Evolutionary conservation across 495 filamentous ascomycete genomes (phyloP).

Genomic region (Xylaria scruposa): DNA sequence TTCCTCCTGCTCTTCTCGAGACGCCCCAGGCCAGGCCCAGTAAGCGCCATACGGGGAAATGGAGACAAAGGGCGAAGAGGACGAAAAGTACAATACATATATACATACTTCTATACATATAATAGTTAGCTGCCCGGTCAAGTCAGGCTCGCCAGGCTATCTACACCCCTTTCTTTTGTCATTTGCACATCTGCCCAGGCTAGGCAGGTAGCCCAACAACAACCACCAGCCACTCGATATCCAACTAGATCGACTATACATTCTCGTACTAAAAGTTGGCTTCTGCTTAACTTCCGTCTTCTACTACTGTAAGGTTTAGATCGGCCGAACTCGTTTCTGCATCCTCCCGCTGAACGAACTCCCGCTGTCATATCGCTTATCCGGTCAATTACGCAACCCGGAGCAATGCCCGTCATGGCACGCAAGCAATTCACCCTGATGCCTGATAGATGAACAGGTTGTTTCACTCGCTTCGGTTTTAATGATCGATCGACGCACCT

Average conservation of each 20-base stretch:
- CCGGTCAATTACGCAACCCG: constrained; percentile 2
- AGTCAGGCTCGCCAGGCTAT: constrained; percentile 18
- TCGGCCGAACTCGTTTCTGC: constrained; percentile 8
- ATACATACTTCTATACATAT: constrained; percentile 24
- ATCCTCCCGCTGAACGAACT: constrained; percentile 9
- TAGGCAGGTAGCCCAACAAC: constrained; percentile 14
- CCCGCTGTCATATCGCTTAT: neutral
- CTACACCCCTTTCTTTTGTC: constrained; percentile 15
- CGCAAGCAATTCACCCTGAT: neutral
- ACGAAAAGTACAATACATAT: constrained; percentile 22
- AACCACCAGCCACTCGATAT: constrained; percentile 17
- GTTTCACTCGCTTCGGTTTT: constrained; percentile 1
- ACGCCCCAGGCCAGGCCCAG: constrained; percentile 8
- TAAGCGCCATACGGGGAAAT: constrained; percentile 14
- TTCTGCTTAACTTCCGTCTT: neutral
- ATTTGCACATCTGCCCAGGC: constrained; percentile 7
- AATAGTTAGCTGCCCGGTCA: constrained; percentile 7
- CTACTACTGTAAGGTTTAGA: neutral
- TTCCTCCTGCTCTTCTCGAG: neutral
- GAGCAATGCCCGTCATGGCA: constrained; percentile 1
- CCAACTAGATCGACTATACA: constrained; percentile 14
- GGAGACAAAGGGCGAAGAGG: neutral
- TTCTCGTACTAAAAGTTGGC: neutral
- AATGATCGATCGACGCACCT: constrained; percentile 4
- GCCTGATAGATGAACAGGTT: constrained; percentile 4